These are phyloP conservation scores for Pythium oligandrum DNA, from an alignment of 352 stramenopile species.

Conservation along the genomic window DNA sequence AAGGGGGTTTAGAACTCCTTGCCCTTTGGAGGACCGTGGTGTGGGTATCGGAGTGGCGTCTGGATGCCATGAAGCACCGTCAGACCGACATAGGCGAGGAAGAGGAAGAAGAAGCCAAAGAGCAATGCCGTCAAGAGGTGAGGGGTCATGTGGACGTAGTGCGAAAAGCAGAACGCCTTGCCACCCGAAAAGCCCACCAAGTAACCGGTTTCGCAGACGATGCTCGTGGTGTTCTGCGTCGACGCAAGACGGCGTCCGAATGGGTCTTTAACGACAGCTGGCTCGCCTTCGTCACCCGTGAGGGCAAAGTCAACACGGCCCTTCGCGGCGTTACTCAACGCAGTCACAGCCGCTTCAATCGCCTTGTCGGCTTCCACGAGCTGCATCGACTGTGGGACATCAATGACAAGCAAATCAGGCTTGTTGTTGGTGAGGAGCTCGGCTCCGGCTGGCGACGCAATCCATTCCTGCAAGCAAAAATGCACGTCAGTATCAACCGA, in stretches of 20 bases:
- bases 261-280: slow-evolving; percentile 20
- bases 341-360: slow-evolving; percentile 34
- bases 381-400: slow-evolving; percentile 28
- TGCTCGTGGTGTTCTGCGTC: slow-evolving; percentile 15
- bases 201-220: slow-evolving; percentile 61
- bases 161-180: slow-evolving; percentile 82
- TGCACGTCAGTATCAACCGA: background rate
- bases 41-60: slow-evolving; percentile 67
- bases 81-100: slow-evolving; percentile 70
- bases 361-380: slow-evolving; percentile 34
- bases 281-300: slow-evolving; percentile 41
- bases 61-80: slow-evolving; percentile 70
- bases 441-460: slow-evolving; percentile 17
- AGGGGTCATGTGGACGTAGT: slow-evolving; percentile 81
- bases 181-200: slow-evolving; percentile 41
- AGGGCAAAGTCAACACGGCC: slow-evolving; percentile 56
- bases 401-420: slow-evolving; percentile 61
- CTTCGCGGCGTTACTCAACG: slow-evolving; percentile 28
- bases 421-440: slow-evolving; percentile 43
- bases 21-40: slow-evolving; percentile 62
- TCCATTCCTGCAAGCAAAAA: slow-evolving; percentile 7
- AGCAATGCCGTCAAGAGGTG: slow-evolving; percentile 69
- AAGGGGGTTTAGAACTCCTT: slow-evolving; percentile 67
- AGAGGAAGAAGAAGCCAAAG: slow-evolving; percentile 78
- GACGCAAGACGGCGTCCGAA: slow-evolving; percentile 28